phyloP scores from a whole-genome alignment of 441 rosid genomes.

The Dalechampia spathulata region DNA sequence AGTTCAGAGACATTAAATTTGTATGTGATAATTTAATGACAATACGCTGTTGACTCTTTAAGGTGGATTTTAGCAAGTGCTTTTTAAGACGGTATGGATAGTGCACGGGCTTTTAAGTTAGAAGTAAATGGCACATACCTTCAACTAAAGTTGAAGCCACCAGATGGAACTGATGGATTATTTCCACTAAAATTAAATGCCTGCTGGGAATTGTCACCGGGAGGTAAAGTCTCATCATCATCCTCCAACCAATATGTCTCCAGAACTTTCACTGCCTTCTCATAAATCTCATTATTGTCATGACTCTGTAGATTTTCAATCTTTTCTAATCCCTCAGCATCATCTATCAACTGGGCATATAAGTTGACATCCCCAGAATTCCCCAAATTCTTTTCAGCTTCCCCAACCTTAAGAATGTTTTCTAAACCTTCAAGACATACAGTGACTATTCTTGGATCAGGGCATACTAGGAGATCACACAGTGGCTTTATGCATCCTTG shows the following conservation, averaged over 20 bases:
- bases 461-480: conserved; percentile 73
- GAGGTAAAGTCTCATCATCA: conserved; percentile 50
- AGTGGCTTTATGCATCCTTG: conserved; percentile 74
- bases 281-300: conserved; percentile 60
- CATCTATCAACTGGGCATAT: conserved; percentile 69
- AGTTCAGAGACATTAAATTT: too few relatives aligned
- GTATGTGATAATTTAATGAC: not conserved
- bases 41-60: not conserved
- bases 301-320: conserved; percentile 65
- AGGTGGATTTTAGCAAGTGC: too few relatives aligned
- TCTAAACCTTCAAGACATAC: conserved; percentile 80
- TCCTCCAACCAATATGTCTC: conserved; percentile 79
- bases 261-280: conserved; percentile 62
- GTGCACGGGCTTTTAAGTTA: not conserved
- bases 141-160: conserved; percentile 74
- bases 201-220: conserved; percentile 44
- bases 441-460: conserved; percentile 73
- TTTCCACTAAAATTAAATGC: conserved; percentile 59
- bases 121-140: conserved; percentile 6
- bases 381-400: conserved; percentile 50
- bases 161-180: conserved; percentile 39
- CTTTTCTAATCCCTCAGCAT: conserved; percentile 62
- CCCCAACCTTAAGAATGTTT: conserved; percentile 77
- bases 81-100: too few relatives aligned
- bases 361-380: conserved; percentile 41